phyloP scores from a whole-genome alignment of 2,329 filamentous ascomycete genomes.

The Epicoccum nigrum region DNA sequence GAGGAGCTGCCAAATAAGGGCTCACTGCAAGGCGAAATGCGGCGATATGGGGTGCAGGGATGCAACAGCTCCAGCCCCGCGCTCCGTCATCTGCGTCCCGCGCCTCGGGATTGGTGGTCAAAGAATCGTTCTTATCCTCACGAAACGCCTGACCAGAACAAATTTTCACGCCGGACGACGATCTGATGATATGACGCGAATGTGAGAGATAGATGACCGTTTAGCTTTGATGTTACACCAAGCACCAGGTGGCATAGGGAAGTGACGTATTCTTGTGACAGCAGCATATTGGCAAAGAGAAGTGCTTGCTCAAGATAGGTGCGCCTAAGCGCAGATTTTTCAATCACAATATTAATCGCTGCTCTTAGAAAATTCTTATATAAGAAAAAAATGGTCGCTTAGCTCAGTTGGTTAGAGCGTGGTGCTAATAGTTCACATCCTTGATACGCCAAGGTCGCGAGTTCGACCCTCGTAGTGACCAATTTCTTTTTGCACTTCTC shows the following conservation, averaged over 20 bases:
- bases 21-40: constrained; percentile 13
- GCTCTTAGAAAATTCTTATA: no score
- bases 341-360: no score
- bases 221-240: not conserved
- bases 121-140: not conserved
- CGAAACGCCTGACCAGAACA: constrained; percentile 9
- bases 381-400: constrained; percentile 12
- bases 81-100: constrained; percentile 10
- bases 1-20: constrained; percentile 7
- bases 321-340: no score
- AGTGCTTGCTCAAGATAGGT: no score
- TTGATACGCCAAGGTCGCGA: constrained; percentile 22
- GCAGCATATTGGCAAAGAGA: no score
- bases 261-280: no score
- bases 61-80: constrained; percentile 13
- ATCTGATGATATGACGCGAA: not conserved
- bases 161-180: constrained; percentile 5
- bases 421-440: constrained; percentile 19
- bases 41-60: constrained; percentile 15
- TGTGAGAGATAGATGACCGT: not conserved
- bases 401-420: constrained; percentile 24
- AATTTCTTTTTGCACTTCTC: constrained; percentile 4
- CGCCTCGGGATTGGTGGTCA: constrained; percentile 12
- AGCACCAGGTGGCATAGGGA: no score
- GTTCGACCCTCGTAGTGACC: constrained; percentile 24